phyloP scores from a whole-genome alignment of 495 filamentous ascomycete genomes.

The Barbatosphaeria neglecta region DNA sequence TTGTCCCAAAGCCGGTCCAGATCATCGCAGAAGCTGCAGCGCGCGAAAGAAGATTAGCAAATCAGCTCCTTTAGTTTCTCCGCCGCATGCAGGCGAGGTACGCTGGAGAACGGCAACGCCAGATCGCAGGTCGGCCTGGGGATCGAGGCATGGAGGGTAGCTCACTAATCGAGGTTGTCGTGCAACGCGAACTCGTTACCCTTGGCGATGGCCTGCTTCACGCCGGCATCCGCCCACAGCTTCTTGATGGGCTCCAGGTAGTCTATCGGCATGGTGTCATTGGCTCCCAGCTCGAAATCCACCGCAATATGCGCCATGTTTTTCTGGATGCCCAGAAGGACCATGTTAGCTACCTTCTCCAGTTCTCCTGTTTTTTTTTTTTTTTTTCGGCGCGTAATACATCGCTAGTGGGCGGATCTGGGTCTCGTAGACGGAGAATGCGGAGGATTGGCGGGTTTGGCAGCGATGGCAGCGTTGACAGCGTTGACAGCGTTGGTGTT shows the following conservation, averaged over 20 bases:
- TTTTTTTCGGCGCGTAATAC: too few species aligned
- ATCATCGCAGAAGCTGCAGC: slow-evolving; percentile 75
- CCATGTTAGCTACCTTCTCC: slow-evolving; percentile 7
- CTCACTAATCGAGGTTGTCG: slow-evolving; percentile 90
- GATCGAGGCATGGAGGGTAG: slow-evolving; percentile 7
- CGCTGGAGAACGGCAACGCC: neutral
- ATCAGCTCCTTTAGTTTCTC: neutral
- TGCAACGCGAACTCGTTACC: slow-evolving; percentile 95
- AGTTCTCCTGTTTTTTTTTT: neutral
- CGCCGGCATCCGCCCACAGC: slow-evolving; percentile 74
- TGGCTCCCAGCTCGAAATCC: slow-evolving; percentile 65
- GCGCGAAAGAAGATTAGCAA: neutral
- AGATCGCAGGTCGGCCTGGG: too few species aligned
- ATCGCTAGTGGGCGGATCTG: too few species aligned
- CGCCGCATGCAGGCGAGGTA: too few species aligned
- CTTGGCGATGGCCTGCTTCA: slow-evolving; percentile 74
- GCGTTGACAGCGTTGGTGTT: neutral
- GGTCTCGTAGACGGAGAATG: too few species aligned
- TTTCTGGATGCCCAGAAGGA: slow-evolving; percentile 26
- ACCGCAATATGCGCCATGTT: slow-evolving; percentile 40
- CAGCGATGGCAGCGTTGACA: neutral
- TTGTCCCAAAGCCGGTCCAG: slow-evolving; percentile 80
- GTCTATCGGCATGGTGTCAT: slow-evolving; percentile 59
- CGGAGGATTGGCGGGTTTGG: neutral
- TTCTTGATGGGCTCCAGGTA: slow-evolving; percentile 66